Percentiles rank a stretch among this genome's conserved stretches.
phyloP scores from a whole-genome alignment of 352 stramenopile genomes.

The Pythium chondricola region DNA sequence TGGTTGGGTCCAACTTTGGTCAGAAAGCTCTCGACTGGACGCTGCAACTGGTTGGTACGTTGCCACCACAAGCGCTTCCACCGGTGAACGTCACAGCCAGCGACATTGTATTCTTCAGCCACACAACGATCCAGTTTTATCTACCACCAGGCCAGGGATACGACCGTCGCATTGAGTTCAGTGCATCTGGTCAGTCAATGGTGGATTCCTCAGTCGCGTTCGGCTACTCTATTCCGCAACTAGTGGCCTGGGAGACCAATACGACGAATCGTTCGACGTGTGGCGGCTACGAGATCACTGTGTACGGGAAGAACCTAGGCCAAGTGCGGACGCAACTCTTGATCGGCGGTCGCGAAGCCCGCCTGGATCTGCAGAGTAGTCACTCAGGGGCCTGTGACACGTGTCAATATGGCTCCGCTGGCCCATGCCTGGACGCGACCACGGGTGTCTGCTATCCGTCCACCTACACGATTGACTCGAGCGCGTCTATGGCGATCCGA shows the following conservation, averaged over 20 bases:
- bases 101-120: constrained; percentile 51
- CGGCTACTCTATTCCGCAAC: constrained; percentile 32
- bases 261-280: constrained; percentile 55
- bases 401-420: constrained; percentile 42
- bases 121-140: constrained; percentile 52
- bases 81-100: constrained; percentile 24
- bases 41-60: constrained; percentile 25
- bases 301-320: constrained; percentile 67
- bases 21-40: constrained; percentile 30
- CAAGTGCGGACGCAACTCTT: constrained; percentile 28
- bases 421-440: constrained; percentile 37
- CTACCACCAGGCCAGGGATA: constrained; percentile 40
- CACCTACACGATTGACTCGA: constrained; percentile 20
- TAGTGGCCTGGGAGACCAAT: constrained; percentile 31
- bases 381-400: constrained; percentile 28
- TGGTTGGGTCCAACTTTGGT: constrained; percentile 52
- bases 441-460: constrained; percentile 51
- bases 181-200: constrained; percentile 21
- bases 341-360: constrained; percentile 49
- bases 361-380: constrained; percentile 32
- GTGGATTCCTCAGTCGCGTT: constrained; percentile 35
- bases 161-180: constrained; percentile 32
- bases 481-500: constrained; percentile 17
- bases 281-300: constrained; percentile 44
- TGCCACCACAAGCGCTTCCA: constrained; percentile 15